Conservation (phyloP, 1,284 basidiomycete species). For the Psilocybe mexicana region DNA sequence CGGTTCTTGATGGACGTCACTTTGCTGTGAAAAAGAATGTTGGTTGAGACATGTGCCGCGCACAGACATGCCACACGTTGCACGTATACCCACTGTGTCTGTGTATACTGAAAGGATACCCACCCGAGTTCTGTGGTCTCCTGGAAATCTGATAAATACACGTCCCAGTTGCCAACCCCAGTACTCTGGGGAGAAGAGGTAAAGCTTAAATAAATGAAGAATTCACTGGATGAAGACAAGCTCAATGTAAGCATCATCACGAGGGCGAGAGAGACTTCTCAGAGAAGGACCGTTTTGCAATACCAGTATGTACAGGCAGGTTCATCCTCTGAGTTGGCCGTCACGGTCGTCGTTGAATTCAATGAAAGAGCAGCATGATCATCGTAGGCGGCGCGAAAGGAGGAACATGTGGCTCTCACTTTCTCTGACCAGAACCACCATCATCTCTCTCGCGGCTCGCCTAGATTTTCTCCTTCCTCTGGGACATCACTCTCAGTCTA, state of each 20-base stretch:
- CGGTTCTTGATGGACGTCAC: slow-evolving; percentile 3
- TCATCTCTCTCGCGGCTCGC: not conserved
- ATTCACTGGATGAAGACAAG: not conserved
- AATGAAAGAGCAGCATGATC: too few relatives aligned
- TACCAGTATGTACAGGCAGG: not conserved
- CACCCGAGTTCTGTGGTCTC: slow-evolving; percentile 4
- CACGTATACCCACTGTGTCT: slow-evolving; percentile 2
- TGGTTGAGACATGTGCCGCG: slow-evolving; percentile 6
- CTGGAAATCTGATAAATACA: slow-evolving; percentile 12
- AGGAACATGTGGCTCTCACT: not conserved
- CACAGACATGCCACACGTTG: slow-evolving; percentile 8
- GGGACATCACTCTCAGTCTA: too few relatives aligned
- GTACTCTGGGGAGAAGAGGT: slow-evolving; percentile 13
- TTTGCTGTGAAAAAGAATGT: slow-evolving; percentile 16
- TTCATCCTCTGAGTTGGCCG: not conserved
- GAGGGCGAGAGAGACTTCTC: slow-evolving; percentile 1
- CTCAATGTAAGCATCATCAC: slow-evolving; percentile 1
- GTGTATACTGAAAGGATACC: slow-evolving; percentile 1
- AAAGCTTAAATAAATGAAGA: not conserved
- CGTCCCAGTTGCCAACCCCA: not conserved
- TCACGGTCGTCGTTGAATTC: not conserved
- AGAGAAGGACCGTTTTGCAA: not conserved
- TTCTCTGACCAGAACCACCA: not conserved
- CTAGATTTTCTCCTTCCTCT: not conserved
- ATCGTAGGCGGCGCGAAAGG: too few relatives aligned